These are phyloP conservation scores for Otatea glauca DNA, from an alignment of 176 grass and related monocot species.

Conservation along the genomic window DNA sequence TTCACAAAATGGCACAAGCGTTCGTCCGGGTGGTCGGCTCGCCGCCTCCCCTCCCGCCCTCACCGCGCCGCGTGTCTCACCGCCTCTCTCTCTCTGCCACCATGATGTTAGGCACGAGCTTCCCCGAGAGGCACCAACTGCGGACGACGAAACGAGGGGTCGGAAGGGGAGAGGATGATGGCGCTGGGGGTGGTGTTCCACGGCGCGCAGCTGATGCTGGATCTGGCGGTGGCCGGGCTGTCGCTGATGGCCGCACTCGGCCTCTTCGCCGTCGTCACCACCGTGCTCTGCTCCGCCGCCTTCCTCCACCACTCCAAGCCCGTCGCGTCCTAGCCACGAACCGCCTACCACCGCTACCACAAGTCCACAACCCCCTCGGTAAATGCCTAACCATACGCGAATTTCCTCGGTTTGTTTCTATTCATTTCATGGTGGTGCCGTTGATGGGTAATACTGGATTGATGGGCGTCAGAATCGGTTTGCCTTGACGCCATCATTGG, in stretches of 20 bases:
- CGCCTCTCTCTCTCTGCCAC: neutral
- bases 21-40: constrained; percentile 43
- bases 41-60: no score
- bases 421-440: neutral
- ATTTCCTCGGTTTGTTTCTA: constrained; percentile 1
- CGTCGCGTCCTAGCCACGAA: constrained; percentile 40
- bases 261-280: constrained; percentile 75
- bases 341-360: neutral
- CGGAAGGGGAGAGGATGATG: constrained; percentile 10
- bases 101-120: constrained; percentile 30
- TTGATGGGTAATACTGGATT: neutral
- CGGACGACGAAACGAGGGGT: constrained; percentile 11
- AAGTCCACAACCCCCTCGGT: constrained; percentile 28
- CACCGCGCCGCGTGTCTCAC: constrained; percentile 47
- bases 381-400: constrained; percentile 14
- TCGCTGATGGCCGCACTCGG: constrained; percentile 71
- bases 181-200: constrained; percentile 57
- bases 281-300: constrained; percentile 73
- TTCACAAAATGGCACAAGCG: constrained; percentile 26
- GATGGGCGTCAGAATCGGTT: neutral
- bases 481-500: neutral
- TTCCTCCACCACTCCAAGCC: constrained; percentile 81
- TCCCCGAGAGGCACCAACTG: constrained; percentile 29
- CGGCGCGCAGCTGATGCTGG: constrained; percentile 67
- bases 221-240: constrained; percentile 78